Conservation (phyloP, 805 yeast genomes). For the Saccharomycopsis sp. region DNA sequence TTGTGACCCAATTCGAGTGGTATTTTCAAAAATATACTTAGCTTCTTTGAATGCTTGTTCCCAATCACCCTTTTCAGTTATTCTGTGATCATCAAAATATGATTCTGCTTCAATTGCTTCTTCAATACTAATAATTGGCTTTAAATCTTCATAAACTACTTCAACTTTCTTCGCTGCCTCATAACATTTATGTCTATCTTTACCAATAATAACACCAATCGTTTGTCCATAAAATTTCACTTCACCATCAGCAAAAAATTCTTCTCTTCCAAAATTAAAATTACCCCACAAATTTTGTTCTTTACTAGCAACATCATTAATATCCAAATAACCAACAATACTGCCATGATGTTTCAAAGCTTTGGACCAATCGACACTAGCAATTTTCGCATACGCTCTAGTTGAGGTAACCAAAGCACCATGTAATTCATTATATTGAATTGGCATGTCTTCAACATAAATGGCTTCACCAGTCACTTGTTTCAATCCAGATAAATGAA, state of each 20-base stretch:
- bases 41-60: constrained; percentile 31
- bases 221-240: constrained; percentile 38
- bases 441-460: constrained; percentile 40
- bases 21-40: constrained; percentile 32
- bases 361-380: constrained; percentile 33
- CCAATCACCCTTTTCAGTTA: constrained; percentile 35
- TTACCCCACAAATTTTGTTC: constrained; percentile 39
- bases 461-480: constrained; percentile 44
- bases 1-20: constrained; percentile 38
- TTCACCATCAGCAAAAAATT: constrained; percentile 37
- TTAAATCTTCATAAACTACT: constrained; percentile 36
- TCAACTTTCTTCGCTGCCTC: constrained; percentile 36
- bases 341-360: constrained; percentile 33
- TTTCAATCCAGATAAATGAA: constrained; percentile 39
- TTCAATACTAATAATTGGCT: constrained; percentile 35
- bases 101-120: constrained; percentile 37
- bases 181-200: constrained; percentile 33
- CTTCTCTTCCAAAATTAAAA: constrained; percentile 35
- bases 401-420: constrained; percentile 39
- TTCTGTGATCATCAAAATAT: constrained; percentile 32
- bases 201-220: constrained; percentile 37
- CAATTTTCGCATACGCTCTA: constrained; percentile 37
- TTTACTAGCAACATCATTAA: constrained; percentile 32
- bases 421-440: constrained; percentile 34
- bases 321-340: constrained; percentile 38